Base-by-base conservation (phyloP, 768 basidiomycete species). In the Xanthoconium stramineum region DNA sequence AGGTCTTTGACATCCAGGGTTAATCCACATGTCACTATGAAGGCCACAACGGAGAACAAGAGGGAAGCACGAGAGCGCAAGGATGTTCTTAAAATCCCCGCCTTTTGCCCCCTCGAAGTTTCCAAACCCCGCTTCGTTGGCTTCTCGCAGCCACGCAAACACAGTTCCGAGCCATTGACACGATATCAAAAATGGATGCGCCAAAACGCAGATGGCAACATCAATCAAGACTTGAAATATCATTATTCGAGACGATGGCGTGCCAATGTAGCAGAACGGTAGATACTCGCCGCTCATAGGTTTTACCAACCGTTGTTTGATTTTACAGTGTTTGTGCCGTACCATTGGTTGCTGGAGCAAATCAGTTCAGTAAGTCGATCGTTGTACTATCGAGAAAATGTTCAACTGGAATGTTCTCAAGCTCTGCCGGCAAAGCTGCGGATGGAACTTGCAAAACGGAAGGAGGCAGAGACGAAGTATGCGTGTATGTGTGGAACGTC, bases 201-300 rank as follows among this genome's bases (percentile, higher is more conserved):
- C n/a, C 61, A 61, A 48, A 29, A 19, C 39, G 57, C 9, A 55
- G 49, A 66, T 48, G 48, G 65, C 43, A 53, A 6, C 10, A 40
- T 47, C 39, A 63, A 70, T 19, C 61, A 67, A 8, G 47, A 72
- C 17, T 76, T 90, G 13, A 60, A 67, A 15, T 78, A 82, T 32
- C 89, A 91, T 56, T 85, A 85, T 57, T 83, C 87, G 0, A 72
- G 65, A 39, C 62, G 71, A 29, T 83, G 76, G 62, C 47, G 68
- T 6, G 38, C 69, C 11, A 64, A 49, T 7, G 53, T 82, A 7
- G 73, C 84, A 10, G 86, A 90, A 70, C 76, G 81, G 79, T 84
- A 62, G 63, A 75, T 73, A 29, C 11, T 13, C 19, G 7, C 19
- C 11, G 13, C 50, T 39, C 20, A 24, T 11, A 20, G 11, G 19